Percentiles rank a stretch among this genome's conserved stretches.
These are phyloP conservation scores for Leishmania tropica DNA, from an alignment of 208 protist genomes.

Conservation along the genomic window DNA sequence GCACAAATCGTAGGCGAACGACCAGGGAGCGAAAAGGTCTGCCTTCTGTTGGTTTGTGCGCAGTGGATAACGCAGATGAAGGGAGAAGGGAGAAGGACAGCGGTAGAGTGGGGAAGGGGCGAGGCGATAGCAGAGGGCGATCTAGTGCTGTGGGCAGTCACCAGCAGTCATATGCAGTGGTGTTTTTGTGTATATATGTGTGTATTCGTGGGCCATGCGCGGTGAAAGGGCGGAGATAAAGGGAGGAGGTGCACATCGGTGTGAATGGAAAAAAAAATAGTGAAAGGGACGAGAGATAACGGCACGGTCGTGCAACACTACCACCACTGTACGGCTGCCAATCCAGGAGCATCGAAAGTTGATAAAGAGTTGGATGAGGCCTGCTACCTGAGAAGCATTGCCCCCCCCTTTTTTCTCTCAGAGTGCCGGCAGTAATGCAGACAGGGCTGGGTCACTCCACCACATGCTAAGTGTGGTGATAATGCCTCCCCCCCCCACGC, in stretches of 20 bases:
- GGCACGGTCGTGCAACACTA: neutral
- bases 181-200: neutral
- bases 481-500: neutral
- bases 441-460: neutral
- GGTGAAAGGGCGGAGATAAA: neutral
- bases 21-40: neutral
- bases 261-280: constrained; percentile 2
- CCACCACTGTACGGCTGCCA: neutral
- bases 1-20: neutral
- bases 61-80: neutral
- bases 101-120: neutral
- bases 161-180: neutral
- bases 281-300: constrained; percentile 10
- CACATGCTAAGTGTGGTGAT: neutral
- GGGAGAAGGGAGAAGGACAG: neutral
- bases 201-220: neutral
- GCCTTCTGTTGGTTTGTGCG: neutral
- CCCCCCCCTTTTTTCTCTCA: neutral
- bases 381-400: neutral
- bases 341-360: neutral
- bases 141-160: neutral
- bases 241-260: no score
- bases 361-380: neutral
- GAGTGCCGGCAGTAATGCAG: neutral
- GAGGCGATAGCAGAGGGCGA: neutral